Conservation (phyloP, 257 asterid genomes). For the Gynochthodes officinalis region DNA sequence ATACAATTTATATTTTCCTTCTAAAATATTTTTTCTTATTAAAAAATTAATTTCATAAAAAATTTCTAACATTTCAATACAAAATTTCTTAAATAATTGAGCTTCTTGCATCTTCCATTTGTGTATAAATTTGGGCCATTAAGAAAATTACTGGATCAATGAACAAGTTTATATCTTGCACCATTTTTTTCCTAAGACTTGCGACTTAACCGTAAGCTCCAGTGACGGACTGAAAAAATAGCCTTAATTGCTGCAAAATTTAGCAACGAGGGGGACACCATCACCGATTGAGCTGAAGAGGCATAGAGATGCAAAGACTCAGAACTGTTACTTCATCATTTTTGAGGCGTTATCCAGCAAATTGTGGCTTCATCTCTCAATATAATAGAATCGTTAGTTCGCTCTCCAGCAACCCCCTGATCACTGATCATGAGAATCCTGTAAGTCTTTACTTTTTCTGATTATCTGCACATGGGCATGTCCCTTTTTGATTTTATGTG, state of each 20-base stretch:
- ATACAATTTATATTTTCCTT: too few relatives aligned
- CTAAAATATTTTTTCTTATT: too few relatives aligned
- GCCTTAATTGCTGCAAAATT: neutral
- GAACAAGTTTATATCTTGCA: too few relatives aligned
- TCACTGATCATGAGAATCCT: constrained; percentile 41
- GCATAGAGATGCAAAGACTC: constrained; percentile 34
- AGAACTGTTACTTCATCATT: constrained; percentile 37
- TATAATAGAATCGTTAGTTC: constrained; percentile 38
- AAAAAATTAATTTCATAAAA: too few relatives aligned
- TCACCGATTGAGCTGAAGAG: neutral
- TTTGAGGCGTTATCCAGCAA: constrained; percentile 31
- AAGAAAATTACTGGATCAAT: too few relatives aligned
- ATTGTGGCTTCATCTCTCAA: constrained; percentile 16
- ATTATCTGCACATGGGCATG: neutral
- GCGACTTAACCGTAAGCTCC: too few relatives aligned
- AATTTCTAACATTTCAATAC: too few relatives aligned
- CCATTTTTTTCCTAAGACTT: too few relatives aligned
- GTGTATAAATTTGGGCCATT: too few relatives aligned
- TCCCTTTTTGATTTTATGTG: neutral
- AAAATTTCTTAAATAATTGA: too few relatives aligned
- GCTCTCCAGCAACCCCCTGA: constrained; percentile 37
- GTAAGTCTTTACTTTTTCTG: constrained; percentile 33
- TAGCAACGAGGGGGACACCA: neutral
- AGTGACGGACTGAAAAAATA: too few relatives aligned
- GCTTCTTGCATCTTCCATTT: too few relatives aligned